These are phyloP conservation scores for Euphrasia confusa DNA, from an alignment of 257 asterid genomes.

Conservation along the genomic window DNA sequence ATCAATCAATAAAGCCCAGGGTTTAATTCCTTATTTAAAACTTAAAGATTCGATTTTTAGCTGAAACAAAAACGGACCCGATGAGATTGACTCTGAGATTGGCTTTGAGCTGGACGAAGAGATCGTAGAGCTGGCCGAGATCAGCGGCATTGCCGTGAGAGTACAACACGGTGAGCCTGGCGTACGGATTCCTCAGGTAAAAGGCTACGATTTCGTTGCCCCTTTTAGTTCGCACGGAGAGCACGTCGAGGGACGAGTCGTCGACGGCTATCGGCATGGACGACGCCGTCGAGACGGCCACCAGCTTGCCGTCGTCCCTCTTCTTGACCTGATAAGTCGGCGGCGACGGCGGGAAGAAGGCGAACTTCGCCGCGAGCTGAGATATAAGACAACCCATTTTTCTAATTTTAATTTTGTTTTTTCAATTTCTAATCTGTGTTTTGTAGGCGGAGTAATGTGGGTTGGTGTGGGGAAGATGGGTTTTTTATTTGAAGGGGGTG, in stretches of 20 bases:
- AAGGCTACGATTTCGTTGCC: conserved; percentile 93
- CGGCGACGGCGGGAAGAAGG: conserved; percentile 94
- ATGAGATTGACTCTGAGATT: conserved; percentile 92
- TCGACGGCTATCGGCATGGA: conserved; percentile 64
- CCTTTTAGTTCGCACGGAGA: conserved; percentile 56
- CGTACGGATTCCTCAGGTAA: conserved; percentile 79
- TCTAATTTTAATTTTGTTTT: too few relatives aligned
- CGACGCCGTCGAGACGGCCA: conserved; percentile 66
- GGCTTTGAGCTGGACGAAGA: conserved; percentile 91
- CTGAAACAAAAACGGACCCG: conserved; percentile 44
- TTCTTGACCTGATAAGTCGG: conserved; percentile 82
- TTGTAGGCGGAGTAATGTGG: conserved; percentile 24
- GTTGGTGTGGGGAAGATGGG: conserved; percentile 25
- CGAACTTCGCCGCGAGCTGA: conserved; percentile 91
- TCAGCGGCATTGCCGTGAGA: conserved; percentile 99
- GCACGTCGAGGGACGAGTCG: conserved; percentile 68
- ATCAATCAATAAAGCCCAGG: too few relatives aligned
- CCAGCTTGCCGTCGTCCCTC: conserved; percentile 70
- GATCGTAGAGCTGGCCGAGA: conserved; percentile 96
- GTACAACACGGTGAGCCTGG: conserved; percentile 78
- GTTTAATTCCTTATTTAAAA: too few relatives aligned
- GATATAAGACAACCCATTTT: conserved; percentile 84
- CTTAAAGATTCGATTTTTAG: too few relatives aligned
- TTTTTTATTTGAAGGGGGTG: neutral
- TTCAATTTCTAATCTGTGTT: neutral